A percentile compares a stretch with the other conserved stretches of the same genome.
Conservation (phyloP, 2,329 filamentous ascomycete genomes). For the Aspergillus unguis region DNA sequence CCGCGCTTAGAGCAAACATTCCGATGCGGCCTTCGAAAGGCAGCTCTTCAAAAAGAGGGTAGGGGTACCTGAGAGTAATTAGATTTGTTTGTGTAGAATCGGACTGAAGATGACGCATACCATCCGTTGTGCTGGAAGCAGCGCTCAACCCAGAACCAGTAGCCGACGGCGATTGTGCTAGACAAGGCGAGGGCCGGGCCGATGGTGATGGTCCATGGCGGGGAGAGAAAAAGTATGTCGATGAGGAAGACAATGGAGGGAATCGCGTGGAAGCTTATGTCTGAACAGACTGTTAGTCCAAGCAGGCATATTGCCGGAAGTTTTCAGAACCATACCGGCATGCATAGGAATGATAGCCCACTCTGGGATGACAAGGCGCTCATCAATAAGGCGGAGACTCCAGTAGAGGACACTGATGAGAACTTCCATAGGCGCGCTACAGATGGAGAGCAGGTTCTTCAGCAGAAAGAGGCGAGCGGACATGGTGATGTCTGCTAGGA, state of each 20-base stretch:
- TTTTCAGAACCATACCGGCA: conserved; percentile 31
- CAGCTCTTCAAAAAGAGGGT: conserved; percentile 74
- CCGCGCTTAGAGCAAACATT: conserved; percentile 67
- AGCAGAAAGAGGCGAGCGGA: conserved; percentile 52
- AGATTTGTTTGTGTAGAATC: background rate
- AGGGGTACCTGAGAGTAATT: conserved; percentile 65
- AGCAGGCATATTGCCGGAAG: background rate
- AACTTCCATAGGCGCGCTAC: conserved; percentile 58
- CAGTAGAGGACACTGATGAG: conserved; percentile 61
- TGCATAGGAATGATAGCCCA: conserved; percentile 36
- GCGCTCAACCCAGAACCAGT: conserved; percentile 64
- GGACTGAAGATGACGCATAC: conserved; percentile 31
- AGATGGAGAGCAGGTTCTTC: conserved; percentile 58
- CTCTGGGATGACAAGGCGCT: conserved; percentile 50
- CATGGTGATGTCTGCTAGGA: conserved; percentile 55
- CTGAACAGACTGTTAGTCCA: conserved; percentile 16
- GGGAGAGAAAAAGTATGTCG: conserved; percentile 57
- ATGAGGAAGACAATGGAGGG: conserved; percentile 53
- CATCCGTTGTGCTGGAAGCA: conserved; percentile 60
- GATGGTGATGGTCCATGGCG: conserved; percentile 58
- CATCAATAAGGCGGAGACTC: conserved; percentile 50
- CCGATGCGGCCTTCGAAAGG: conserved; percentile 62
- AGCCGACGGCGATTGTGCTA: conserved; percentile 52
- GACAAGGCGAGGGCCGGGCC: conserved; percentile 51
- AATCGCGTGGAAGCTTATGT: conserved; percentile 49